Evolutionary conservation across 2,329 filamentous ascomycete genomes (phyloP).

Genomic region (Cladosporium oxysporum): DNA sequence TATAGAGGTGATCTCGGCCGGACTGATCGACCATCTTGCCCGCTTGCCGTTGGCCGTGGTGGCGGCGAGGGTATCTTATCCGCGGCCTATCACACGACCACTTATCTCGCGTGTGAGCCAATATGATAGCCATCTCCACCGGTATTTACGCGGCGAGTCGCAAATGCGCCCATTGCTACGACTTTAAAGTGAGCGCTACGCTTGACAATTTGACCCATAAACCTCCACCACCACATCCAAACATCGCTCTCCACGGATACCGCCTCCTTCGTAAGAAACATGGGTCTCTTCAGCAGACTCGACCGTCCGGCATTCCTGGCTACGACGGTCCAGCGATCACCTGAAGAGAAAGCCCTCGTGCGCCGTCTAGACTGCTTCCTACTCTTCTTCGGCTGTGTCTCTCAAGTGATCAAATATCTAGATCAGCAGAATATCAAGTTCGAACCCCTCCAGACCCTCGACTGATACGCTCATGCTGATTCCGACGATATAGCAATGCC

Average conservation of each 20-base stretch:
- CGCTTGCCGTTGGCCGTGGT: constrained; percentile 3
- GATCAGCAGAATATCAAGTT: constrained; percentile 35
- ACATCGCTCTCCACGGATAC: neutral
- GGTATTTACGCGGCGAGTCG: constrained; percentile 7
- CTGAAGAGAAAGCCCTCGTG: constrained; percentile 42
- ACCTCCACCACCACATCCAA: neutral
- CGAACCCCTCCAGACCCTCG: neutral
- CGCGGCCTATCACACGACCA: constrained; percentile 9
- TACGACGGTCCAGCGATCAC: constrained; percentile 27
- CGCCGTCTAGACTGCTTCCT: constrained; percentile 42
- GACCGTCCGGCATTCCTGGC: constrained; percentile 24
- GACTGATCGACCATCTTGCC: constrained; percentile 8
- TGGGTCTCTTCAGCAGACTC: constrained; percentile 22
- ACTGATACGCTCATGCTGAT: constrained; percentile 23
- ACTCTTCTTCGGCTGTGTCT: constrained; percentile 44
- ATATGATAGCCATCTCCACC: constrained; percentile 2
- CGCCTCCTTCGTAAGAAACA: neutral
- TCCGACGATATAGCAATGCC: constrained; percentile 28
- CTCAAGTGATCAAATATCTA: constrained; percentile 40
- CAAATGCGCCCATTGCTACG: neutral
- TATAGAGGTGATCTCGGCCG: constrained; percentile 3
- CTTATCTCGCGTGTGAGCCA: constrained; percentile 1
- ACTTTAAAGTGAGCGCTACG: neutral
- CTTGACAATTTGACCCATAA: neutral
- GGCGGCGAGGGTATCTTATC: neutral